Percentiles rank a stretch among this genome's conserved stretches.
Evolutionary conservation across 1,139 yeast genomes (phyloP).

Genomic region (Suhomyces chickasaworum): DNA sequence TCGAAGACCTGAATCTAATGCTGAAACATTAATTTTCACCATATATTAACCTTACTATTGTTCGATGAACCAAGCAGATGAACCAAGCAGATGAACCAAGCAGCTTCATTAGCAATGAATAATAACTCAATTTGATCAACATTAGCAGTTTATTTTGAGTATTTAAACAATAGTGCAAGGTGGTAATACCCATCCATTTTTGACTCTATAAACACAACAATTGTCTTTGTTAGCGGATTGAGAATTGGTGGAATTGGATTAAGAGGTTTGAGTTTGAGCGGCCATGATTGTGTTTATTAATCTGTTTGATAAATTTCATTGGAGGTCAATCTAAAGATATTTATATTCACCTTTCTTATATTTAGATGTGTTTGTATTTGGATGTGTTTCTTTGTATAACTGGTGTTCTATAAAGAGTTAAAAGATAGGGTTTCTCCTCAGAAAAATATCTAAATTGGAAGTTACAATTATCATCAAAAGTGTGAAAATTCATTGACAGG

Average conservation of each 20-base stretch:
- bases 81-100: neutral
- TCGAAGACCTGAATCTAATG: too few species aligned
- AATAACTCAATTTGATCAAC: too few species aligned
- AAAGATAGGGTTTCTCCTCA: neutral
- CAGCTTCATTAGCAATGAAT: neutral
- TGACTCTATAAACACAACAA: slow-evolving; percentile 4
- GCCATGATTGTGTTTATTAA: slow-evolving; percentile 9
- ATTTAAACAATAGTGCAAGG: slow-evolving; percentile 8
- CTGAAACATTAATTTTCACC: neutral
- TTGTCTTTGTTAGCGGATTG: slow-evolving; percentile 13
- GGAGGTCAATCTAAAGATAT: neutral
- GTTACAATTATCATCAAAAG: neutral
- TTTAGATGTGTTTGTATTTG: too few species aligned
- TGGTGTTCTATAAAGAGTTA: too few species aligned
- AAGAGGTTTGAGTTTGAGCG: slow-evolving; percentile 13
- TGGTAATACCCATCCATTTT: slow-evolving; percentile 4
- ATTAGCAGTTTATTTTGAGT: too few species aligned
- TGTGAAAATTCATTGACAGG: neutral
- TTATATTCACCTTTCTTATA: neutral
- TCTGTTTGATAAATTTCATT: slow-evolving; percentile 5
- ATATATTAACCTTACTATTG: neutral
- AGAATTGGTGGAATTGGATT: slow-evolving; percentile 7
- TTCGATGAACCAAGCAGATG: too few species aligned
- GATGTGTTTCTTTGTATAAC: too few species aligned
- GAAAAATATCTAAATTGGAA: neutral